Conservation (phyloP, 2,329 filamentous ascomycete genomes). For the Zelopaecilomyces penicillatus region DNA sequence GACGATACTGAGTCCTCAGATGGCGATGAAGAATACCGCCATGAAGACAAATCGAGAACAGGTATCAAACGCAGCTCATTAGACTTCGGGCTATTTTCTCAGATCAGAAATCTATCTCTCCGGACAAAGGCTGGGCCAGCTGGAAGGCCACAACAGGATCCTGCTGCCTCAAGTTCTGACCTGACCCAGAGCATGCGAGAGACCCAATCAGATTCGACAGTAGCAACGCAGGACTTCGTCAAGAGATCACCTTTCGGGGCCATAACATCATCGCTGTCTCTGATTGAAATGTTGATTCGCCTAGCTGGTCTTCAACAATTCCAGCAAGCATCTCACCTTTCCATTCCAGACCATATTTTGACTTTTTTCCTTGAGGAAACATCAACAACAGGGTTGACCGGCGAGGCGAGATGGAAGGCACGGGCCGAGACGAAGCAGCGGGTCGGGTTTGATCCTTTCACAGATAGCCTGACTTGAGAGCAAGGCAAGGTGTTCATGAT, state of each 20-base stretch:
- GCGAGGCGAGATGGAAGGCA: constrained; percentile 36
- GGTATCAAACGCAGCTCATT: constrained; percentile 18
- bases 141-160: neutral
- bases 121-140: constrained; percentile 9
- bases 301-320: constrained; percentile 85
- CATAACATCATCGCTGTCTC: constrained; percentile 54
- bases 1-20: constrained; percentile 32
- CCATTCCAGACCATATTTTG: constrained; percentile 80
- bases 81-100: constrained; percentile 31
- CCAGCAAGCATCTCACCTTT: constrained; percentile 80
- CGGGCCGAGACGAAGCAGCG: constrained; percentile 38
- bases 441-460: constrained; percentile 50
- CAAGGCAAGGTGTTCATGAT: constrained; percentile 5
- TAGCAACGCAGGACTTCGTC: constrained; percentile 20
- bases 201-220: neutral
- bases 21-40: constrained; percentile 16
- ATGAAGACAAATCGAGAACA: constrained; percentile 8
- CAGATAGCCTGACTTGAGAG: constrained; percentile 29
- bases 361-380: constrained; percentile 72
- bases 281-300: constrained; percentile 82
- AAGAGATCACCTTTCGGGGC: constrained; percentile 40
- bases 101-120: constrained; percentile 33
- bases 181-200: too few species aligned
- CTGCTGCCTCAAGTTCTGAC: neutral
- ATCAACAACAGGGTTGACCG: constrained; percentile 42